These are phyloP conservation scores for Scolecobasidium constrictum DNA, from an alignment of 2,329 filamentous ascomycete species.

Conservation along the genomic window DNA sequence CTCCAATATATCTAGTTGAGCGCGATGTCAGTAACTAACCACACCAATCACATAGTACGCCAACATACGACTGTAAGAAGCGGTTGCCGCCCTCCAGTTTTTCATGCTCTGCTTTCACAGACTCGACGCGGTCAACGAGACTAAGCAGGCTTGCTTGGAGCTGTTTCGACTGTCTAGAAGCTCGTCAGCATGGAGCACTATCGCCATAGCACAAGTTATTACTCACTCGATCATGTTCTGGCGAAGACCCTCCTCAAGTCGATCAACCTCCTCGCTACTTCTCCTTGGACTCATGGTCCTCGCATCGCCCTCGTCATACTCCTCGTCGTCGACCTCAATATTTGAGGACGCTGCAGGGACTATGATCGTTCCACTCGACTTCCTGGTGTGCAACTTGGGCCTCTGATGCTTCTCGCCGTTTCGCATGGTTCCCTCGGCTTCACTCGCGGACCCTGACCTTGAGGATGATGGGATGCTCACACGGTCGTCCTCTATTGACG, in stretches of 20 bases:
- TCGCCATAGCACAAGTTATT: too few relatives aligned
- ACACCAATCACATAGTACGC: background rate
- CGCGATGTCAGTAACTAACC: background rate
- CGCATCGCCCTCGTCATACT: conserved; percentile 79
- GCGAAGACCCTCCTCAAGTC: conserved; percentile 72
- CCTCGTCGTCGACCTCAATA: conserved; percentile 60
- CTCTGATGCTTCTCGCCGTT: conserved; percentile 35
- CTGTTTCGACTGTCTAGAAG: conserved; percentile 67
- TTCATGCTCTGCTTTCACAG: conserved; percentile 87
- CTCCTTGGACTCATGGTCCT: conserved; percentile 88
- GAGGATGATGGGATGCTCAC: background rate
- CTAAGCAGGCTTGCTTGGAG: conserved; percentile 82
- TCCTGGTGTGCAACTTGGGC: conserved; percentile 60
- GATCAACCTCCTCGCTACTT: conserved; percentile 83
- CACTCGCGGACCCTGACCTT: conserved; percentile 7
- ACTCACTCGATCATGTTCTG: conserved; percentile 50
- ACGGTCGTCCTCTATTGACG: conserved; percentile 1
- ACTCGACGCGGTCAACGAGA: conserved; percentile 88
- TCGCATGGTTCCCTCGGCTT: conserved; percentile 3
- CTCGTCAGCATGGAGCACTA: too few relatives aligned
- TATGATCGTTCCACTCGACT: conserved; percentile 73
- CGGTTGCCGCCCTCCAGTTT: conserved; percentile 96
- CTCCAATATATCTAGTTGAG: conserved; percentile 73
- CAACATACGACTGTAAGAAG: conserved; percentile 61
- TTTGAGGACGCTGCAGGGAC: conserved; percentile 66